phyloP scores from a whole-genome alignment of 805 yeast genomes.

The Spathaspora passalidarum region DNA sequence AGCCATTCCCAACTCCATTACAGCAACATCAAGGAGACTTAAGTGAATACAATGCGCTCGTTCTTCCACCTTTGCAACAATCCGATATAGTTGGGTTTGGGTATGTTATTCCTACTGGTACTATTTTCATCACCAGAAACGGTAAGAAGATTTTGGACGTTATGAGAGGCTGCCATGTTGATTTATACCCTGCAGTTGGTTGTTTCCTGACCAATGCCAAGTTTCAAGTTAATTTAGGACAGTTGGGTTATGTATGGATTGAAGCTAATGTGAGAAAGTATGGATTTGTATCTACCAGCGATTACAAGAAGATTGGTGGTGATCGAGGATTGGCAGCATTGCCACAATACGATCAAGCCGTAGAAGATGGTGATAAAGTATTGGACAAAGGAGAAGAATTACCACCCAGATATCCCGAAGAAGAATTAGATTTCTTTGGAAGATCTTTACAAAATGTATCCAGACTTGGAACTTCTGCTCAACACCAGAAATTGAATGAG shows the following conservation, averaged over 20 bases:
- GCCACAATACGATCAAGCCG: conserved; percentile 39
- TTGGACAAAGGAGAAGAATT: conserved; percentile 70
- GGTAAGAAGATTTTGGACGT: conserved; percentile 53
- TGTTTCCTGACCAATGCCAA: conserved; percentile 42
- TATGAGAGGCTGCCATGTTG: conserved; percentile 46
- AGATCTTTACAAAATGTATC: conserved; percentile 22
- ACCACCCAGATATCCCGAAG: conserved; percentile 68
- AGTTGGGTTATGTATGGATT: conserved; percentile 45
- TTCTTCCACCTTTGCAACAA: conserved; percentile 49
- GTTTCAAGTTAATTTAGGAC: conserved; percentile 43
- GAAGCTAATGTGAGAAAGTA: conserved; percentile 53
- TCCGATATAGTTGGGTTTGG: conserved; percentile 59
- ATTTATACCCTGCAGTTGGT: conserved; percentile 55
- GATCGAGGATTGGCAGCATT: conserved; percentile 38
- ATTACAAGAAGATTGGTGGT: conserved; percentile 32
- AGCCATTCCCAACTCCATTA: conserved; percentile 52
- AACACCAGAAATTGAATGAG: conserved; percentile 11
- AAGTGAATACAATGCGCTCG: conserved; percentile 41
- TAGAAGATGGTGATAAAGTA: conserved; percentile 45
- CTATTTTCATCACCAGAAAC: conserved; percentile 53
- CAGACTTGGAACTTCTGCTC: conserved; percentile 29
- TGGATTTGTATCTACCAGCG: conserved; percentile 52
- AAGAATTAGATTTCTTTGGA: conserved; percentile 63
- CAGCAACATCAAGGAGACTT: conserved; percentile 42
- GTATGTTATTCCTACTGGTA: conserved; percentile 45